These are phyloP conservation scores for bread wheat (Triticum aestivum) DNA, from an alignment of 176 grass and related monocot species.

Conservation along the genomic window DNA sequence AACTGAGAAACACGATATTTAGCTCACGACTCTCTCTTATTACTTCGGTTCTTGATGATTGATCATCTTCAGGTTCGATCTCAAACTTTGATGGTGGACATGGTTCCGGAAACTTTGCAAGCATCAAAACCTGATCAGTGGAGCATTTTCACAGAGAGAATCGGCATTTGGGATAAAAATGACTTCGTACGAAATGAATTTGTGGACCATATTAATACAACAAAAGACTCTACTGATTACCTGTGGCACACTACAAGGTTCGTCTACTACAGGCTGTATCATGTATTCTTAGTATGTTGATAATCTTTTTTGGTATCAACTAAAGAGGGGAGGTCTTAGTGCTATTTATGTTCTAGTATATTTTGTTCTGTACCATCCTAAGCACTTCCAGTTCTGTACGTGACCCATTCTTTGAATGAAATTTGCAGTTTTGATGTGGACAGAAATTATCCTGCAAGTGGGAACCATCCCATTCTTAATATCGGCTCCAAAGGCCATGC, in stretches of 20 bases:
- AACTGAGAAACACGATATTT: background rate
- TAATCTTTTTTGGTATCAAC: background rate
- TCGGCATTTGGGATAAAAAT: slow-evolving; percentile 69
- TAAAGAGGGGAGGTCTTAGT: background rate
- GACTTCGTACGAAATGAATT: slow-evolving; percentile 63
- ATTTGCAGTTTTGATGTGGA: slow-evolving; percentile 65
- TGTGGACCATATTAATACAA: slow-evolving; percentile 97
- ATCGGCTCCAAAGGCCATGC: slow-evolving; percentile 86
- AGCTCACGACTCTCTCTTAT: background rate
- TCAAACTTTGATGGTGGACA: slow-evolving; percentile 65
- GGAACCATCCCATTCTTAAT: slow-evolving; percentile 47
- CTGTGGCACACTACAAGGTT: slow-evolving; percentile 97
- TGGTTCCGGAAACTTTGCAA: slow-evolving; percentile 68
- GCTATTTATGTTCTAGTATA: slow-evolving; percentile 16
- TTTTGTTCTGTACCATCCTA: slow-evolving; percentile 6
- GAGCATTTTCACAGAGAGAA: slow-evolving; percentile 73
- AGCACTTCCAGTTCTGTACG: slow-evolving; percentile 18
- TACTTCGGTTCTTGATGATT: background rate
- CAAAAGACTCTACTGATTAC: slow-evolving; percentile 96
- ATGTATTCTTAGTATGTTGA: slow-evolving; percentile 1
- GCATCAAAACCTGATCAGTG: slow-evolving; percentile 40
- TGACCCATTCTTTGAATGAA: slow-evolving; percentile 21
- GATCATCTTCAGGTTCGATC: slow-evolving; percentile 58
- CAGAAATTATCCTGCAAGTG: slow-evolving; percentile 39
- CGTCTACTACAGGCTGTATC: slow-evolving; percentile 16